Conservation (phyloP, 306 rosid genomes). For the Prinsepia uniflora region DNA sequence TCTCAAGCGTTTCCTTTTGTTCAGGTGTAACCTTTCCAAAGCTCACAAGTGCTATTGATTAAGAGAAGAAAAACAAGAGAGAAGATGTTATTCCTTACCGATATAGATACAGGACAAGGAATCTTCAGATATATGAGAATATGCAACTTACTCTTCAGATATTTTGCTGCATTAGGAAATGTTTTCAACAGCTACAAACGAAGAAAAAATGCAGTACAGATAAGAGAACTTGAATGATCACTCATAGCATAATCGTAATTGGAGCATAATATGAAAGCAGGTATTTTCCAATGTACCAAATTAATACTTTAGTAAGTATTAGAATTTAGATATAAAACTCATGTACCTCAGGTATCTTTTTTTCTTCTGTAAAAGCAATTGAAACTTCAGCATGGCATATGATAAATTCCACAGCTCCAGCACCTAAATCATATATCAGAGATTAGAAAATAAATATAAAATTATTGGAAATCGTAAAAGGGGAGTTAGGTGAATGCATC, state of each 20-base stretch:
- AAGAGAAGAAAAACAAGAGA: constrained; percentile 11
- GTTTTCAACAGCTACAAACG: constrained; percentile 72
- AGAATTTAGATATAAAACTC: neutral
- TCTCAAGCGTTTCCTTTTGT: constrained; percentile 63
- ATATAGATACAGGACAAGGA: constrained; percentile 12
- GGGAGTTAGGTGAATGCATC: neutral
- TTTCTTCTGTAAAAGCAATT: constrained; percentile 76
- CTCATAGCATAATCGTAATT: neutral
- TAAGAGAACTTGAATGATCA: constrained; percentile 13
- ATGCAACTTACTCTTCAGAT: constrained; percentile 60
- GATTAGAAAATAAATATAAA: constrained; percentile 20
- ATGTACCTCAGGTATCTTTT: constrained; percentile 78
- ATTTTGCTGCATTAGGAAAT: constrained; percentile 54
- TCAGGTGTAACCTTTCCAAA: constrained; percentile 71
- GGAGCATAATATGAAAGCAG: neutral
- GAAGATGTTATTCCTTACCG: constrained; percentile 11
- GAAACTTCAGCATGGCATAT: constrained; percentile 80
- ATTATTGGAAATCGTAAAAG: neutral
- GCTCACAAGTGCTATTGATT: constrained; percentile 74
- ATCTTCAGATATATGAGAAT: constrained; percentile 13
- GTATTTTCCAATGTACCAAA: neutral
- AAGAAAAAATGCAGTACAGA: constrained; percentile 12
- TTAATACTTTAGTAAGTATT: neutral
- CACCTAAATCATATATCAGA: constrained; percentile 52
- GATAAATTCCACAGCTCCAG: constrained; percentile 81